phyloP scores from a whole-genome alignment of 768 basidiomycete genomes.

The Clathrus columnatus region DNA sequence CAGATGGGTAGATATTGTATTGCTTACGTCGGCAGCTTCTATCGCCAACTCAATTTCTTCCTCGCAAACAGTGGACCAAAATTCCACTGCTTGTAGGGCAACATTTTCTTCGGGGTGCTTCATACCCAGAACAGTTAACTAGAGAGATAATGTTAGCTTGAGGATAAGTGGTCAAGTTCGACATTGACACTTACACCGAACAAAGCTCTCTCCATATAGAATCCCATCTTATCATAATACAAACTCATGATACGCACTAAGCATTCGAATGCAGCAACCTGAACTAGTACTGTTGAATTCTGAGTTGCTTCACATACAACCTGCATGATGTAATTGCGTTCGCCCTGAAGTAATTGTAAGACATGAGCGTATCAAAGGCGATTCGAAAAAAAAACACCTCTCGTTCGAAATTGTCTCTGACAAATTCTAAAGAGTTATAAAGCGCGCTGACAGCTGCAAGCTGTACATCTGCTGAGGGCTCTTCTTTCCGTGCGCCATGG shows the following conservation, averaged over 20 bases:
- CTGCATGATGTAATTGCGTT: slow-evolving; percentile 99
- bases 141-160: slow-evolving; percentile 14
- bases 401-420: slow-evolving; percentile 94
- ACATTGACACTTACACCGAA: slow-evolving; percentile 67
- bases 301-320: slow-evolving; percentile 98
- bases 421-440: slow-evolving; percentile 93
- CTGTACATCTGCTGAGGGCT: slow-evolving; percentile 85
- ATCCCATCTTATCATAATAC: slow-evolving; percentile 98
- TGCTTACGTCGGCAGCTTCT: slow-evolving; percentile 79
- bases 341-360: slow-evolving; percentile 50
- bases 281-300: slow-evolving; percentile 65
- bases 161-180: neutral
- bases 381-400: slow-evolving; percentile 51
- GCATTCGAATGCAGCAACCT: slow-evolving; percentile 95
- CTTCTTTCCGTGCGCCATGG: slow-evolving; percentile 95
- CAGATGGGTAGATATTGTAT: neutral
- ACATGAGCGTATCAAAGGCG: neutral
- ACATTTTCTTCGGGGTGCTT: slow-evolving; percentile 86
- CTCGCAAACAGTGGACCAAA: slow-evolving; percentile 99
- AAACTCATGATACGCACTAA: slow-evolving; percentile 94
- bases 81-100: slow-evolving; percentile 93
- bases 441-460: slow-evolving; percentile 87
- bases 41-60: slow-evolving; percentile 89
- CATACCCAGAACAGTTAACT: slow-evolving; percentile 98
- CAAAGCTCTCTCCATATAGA: slow-evolving; percentile 98